These are phyloP conservation scores for Linum lewisii DNA, from an alignment of 345 rosid species.

Conservation along the genomic window DNA sequence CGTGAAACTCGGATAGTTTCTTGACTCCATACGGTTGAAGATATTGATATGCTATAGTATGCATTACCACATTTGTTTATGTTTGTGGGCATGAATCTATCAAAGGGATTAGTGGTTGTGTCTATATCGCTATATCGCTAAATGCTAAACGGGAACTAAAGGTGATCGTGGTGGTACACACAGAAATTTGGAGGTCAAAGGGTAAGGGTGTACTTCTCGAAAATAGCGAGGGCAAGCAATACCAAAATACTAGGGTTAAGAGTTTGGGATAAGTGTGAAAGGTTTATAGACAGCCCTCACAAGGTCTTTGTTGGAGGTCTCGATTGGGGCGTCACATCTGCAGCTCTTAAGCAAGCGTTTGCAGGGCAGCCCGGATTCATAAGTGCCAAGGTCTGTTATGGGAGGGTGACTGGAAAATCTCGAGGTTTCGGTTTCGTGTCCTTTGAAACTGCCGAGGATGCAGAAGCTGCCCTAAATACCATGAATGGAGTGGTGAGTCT, in stretches of 20 bases:
- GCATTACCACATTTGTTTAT: too few relatives aligned
- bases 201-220: constrained; percentile 80
- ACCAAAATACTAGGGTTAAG: constrained; percentile 57
- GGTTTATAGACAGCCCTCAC: constrained; percentile 67
- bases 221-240: constrained; percentile 90
- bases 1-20: too few relatives aligned
- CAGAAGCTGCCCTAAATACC: constrained; percentile 44
- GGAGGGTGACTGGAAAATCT: constrained; percentile 63
- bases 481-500: constrained; percentile 75
- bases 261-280: constrained; percentile 37
- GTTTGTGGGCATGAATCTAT: too few relatives aligned
- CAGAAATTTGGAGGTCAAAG: constrained; percentile 87
- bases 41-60: too few relatives aligned
- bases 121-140: too few relatives aligned
- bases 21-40: too few relatives aligned
- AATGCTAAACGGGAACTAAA: too few relatives aligned
- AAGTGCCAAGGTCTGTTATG: constrained; percentile 77
- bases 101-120: too few relatives aligned
- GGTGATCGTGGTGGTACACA: constrained; percentile 6
- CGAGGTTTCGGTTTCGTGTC: constrained; percentile 80
- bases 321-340: constrained; percentile 75
- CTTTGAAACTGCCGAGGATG: constrained; percentile 56
- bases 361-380: constrained; percentile 55
- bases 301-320: constrained; percentile 90
- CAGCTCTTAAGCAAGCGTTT: constrained; percentile 62